These are phyloP conservation scores for Cytospora piceae DNA, from an alignment of 2,329 filamentous ascomycete genomes.

Conservation along the genomic window DNA sequence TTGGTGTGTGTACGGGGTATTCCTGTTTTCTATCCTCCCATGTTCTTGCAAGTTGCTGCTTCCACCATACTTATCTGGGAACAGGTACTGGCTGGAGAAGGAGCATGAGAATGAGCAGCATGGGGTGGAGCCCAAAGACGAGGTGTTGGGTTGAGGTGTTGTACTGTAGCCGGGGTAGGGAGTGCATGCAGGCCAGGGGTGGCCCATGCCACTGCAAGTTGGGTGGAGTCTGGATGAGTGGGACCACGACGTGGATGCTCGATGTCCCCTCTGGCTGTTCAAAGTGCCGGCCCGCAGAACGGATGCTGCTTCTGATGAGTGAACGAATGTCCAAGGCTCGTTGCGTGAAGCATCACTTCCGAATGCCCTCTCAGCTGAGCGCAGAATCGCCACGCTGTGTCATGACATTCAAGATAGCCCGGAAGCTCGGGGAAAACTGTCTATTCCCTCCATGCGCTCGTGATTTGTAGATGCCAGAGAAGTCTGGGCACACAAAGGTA, in stretches of 20 bases:
- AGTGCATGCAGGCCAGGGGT: slow-evolving; percentile 20
- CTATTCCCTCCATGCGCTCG: neutral
- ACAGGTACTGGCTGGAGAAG: slow-evolving; percentile 29
- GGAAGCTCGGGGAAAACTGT: neutral
- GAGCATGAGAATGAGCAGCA: slow-evolving; percentile 22
- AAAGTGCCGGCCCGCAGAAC: slow-evolving; percentile 34
- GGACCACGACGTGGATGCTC: slow-evolving; percentile 35
- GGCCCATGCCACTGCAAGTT: slow-evolving; percentile 32
- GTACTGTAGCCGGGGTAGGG: slow-evolving; percentile 33
- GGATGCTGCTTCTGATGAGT: slow-evolving; percentile 15
- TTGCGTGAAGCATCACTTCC: neutral
- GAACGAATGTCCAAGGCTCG: slow-evolving; percentile 12
- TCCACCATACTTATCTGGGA: slow-evolving; percentile 33
- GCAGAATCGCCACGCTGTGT: slow-evolving; percentile 8
- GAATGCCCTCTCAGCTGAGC: slow-evolving; percentile 3
- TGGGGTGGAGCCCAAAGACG: slow-evolving; percentile 28
- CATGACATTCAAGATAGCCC: slow-evolving; percentile 1
- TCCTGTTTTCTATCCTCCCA: slow-evolving; percentile 30
- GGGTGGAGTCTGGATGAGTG: slow-evolving; percentile 31
- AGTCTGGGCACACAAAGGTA: neutral
- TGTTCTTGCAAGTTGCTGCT: slow-evolving; percentile 30
- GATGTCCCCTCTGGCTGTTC: slow-evolving; percentile 28
- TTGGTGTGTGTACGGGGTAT: slow-evolving; percentile 26
- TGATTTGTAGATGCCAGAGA: neutral
- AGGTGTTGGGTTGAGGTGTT: slow-evolving; percentile 32